Percentiles rank a stretch among this genome's conserved stretches.
These are phyloP conservation scores for Lentinula sp. DNA, from an alignment of 768 basidiomycete genomes.

Conservation along the genomic window DNA sequence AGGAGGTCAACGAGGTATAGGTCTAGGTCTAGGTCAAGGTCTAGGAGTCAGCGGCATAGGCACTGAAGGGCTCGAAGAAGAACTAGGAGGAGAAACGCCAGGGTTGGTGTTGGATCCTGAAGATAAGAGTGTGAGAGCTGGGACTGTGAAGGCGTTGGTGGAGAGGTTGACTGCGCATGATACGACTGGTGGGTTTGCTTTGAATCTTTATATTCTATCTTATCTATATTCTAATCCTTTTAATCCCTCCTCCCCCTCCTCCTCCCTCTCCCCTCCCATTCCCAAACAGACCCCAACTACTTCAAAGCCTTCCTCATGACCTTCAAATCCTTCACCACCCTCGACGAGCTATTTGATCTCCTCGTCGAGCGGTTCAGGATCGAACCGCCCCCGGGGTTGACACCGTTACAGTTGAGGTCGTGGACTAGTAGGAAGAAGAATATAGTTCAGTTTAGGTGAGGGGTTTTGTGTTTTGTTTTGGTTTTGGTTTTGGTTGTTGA, in stretches of 20 bases:
- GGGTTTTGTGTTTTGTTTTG: neutral
- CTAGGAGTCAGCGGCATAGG: no score
- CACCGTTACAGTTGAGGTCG: constrained; percentile 53
- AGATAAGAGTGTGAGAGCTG: constrained; percentile 80
- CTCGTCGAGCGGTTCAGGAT: constrained; percentile 79
- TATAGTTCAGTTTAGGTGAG: constrained; percentile 81
- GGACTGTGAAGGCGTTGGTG: constrained; percentile 79
- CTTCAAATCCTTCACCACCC: constrained; percentile 88
- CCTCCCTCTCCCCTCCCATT: neutral
- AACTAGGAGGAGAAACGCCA: constrained; percentile 19
- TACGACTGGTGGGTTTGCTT: constrained; percentile 70
- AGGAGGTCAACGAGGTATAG: no score
- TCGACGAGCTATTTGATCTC: constrained; percentile 76
- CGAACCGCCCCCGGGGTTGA: constrained; percentile 63
- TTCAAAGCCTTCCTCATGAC: constrained; percentile 92
- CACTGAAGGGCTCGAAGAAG: neutral
- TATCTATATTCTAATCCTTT: no score
- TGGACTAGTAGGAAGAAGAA: constrained; percentile 87
- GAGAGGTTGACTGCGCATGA: constrained; percentile 91
- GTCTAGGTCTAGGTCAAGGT: no score
- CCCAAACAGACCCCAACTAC: constrained; percentile 60
- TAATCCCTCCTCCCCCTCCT: neutral
- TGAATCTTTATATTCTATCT: no score
- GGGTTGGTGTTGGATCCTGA: constrained; percentile 82
- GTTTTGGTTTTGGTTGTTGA: neutral